These are phyloP conservation scores for Ascodesmis nigricans DNA, from an alignment of 495 filamentous ascomycete genomes.

Conservation along the genomic window DNA sequence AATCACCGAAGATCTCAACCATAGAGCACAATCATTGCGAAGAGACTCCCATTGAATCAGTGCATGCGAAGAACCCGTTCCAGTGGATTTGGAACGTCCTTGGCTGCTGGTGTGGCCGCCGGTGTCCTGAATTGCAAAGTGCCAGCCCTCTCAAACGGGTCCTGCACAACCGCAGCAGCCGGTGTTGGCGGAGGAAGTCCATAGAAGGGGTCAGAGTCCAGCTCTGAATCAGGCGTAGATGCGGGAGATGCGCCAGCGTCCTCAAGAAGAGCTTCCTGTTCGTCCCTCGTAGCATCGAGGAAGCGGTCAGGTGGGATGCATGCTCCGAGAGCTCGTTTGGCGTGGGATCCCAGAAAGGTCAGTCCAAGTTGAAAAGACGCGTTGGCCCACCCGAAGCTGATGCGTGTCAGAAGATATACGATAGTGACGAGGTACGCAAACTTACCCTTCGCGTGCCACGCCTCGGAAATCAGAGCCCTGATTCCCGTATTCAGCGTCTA, in stretches of 20 bases:
- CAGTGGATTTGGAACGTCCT: too few species aligned
- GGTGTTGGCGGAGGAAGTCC: background rate
- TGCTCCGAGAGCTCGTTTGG: slow-evolving; percentile 62
- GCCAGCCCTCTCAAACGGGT: slow-evolving; percentile 1
- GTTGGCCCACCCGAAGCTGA: slow-evolving; percentile 95
- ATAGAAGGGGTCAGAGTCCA: background rate
- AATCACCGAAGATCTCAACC: too few species aligned
- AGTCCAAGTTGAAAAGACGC: slow-evolving; percentile 84
- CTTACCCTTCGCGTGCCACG: slow-evolving; percentile 78
- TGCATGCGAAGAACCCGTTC: too few species aligned
- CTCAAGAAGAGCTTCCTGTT: slow-evolving; percentile 8
- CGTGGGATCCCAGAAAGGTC: slow-evolving; percentile 60
- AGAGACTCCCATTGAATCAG: too few species aligned
- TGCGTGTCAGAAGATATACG: background rate
- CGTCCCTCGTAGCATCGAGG: slow-evolving; percentile 28
- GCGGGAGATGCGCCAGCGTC: slow-evolving; percentile 16
- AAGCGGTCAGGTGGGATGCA: slow-evolving; percentile 65
- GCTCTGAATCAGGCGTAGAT: slow-evolving; percentile 5
- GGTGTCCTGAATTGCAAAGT: background rate
- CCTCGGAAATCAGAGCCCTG: slow-evolving; percentile 87
- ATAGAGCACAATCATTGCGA: too few species aligned
- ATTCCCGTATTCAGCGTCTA: slow-evolving; percentile 93
- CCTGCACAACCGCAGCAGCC: background rate
- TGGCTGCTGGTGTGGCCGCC: too few species aligned
- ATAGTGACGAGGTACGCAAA: background rate